Evolutionary conservation across 2,329 filamentous ascomycete genomes (phyloP).

Genomic region (Trichoderma koningii): DNA sequence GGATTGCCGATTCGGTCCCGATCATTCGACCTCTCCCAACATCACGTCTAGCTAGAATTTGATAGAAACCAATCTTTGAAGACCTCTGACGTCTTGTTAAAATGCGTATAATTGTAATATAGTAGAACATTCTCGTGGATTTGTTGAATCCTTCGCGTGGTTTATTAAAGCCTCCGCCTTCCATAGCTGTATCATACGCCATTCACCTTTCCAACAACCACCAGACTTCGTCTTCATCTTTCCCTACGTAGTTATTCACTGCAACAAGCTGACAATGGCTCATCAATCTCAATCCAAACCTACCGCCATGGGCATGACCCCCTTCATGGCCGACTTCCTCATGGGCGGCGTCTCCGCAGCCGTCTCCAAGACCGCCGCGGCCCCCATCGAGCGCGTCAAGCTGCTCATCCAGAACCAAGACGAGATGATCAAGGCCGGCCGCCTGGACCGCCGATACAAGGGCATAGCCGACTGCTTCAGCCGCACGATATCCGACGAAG

Average conservation of each 20-base stretch:
- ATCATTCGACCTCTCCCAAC: background rate
- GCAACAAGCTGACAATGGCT: background rate
- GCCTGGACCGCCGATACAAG: constrained; percentile 4
- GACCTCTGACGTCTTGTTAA: background rate
- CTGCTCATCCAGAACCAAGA: constrained; percentile 24
- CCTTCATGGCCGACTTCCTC: constrained; percentile 5
- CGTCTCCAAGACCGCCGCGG: constrained; percentile 15
- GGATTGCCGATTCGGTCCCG: background rate
- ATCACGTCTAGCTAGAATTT: background rate
- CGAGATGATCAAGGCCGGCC: constrained; percentile 16
- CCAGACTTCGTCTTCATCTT: background rate
- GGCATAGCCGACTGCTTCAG: constrained; percentile 14
- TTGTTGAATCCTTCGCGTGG: too few species aligned
- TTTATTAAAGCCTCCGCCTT: too few species aligned
- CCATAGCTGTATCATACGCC: background rate
- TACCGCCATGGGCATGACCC: background rate
- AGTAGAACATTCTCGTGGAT: too few species aligned
- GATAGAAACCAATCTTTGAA: too few species aligned
- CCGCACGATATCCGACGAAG: constrained; percentile 12
- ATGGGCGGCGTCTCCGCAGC: constrained; percentile 15
- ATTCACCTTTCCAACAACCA: background rate
- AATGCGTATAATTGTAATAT: background rate
- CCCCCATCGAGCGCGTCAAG: constrained; percentile 21
- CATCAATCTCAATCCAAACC: background rate
- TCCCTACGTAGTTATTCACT: too few species aligned